Evolutionary conservation across 768 basidiomycete species (phyloP), one percentile per base, ranked within the genome.

Genomic region (Pleurotus salmoneostramineus): DNA sequence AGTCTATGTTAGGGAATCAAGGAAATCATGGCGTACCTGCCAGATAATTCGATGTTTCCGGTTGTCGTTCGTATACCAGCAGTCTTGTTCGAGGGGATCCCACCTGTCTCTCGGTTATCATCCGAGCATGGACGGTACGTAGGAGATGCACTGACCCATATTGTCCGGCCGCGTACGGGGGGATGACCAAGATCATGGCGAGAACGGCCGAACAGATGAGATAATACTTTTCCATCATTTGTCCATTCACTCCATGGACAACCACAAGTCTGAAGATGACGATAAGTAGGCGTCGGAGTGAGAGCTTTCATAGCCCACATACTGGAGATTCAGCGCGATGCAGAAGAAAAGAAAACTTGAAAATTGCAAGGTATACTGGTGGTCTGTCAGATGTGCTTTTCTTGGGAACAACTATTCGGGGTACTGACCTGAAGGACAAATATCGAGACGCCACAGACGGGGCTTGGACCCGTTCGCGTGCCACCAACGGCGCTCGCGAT

Each of bases 281-380:
- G 21, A 8, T 27, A 50, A 4, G 27, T 44, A 2, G 36, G 36
- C 27, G 50, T 6, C 11, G 32, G 42, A 48, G 11, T 45, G 2
- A 21, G 15, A 51, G 21, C 21, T 14, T 15, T 15, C 48, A 11
- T 4, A 5, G n/a, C 33, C 10, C 4, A 55, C 65, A n/a, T 46
- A 66, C 65, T 63, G 64, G 34, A 65, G 61, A 49, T 66, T 66
- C 5, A 66, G 60, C 10, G 65, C 64, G 35, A 66, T 62, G n/a
- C 50, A 59, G 37, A 66, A 62, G 2, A 66, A 56, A 1, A 66
- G 60, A 21, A 63, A 66, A 50, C 64, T 61, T 21, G 65, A 66
- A 10, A 66, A 36, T 46, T 66, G 54, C 6, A 66, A 60, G 6
- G 62, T 65, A 6, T 62, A 48, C 62, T 63, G 40, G n/a, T 31